These are phyloP conservation scores for Trichoderma sp. DNA, from an alignment of 2,329 filamentous ascomycete species.

Conservation along the genomic window DNA sequence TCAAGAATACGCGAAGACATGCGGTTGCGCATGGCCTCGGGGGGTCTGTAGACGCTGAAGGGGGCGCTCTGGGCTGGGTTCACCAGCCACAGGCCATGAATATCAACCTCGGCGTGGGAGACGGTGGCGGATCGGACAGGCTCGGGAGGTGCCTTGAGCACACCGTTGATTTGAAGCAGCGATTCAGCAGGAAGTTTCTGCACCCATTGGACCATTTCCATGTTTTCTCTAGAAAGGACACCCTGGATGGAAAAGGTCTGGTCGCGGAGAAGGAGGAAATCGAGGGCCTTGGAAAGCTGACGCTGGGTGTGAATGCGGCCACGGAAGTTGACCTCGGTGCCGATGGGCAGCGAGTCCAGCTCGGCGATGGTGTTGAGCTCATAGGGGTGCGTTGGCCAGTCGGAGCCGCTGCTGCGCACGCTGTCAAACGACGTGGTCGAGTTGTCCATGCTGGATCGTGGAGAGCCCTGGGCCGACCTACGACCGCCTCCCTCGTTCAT, in stretches of 20 bases:
- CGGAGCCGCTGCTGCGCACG: constrained; percentile 35
- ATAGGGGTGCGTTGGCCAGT: constrained; percentile 40
- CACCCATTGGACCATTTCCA: constrained; percentile 81
- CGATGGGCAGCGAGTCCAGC: constrained; percentile 37
- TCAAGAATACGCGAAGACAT: constrained; percentile 78
- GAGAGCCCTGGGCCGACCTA: constrained; percentile 25
- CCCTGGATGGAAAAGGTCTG: constrained; percentile 81
- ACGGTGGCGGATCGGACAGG: constrained; percentile 73
- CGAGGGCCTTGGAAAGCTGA: constrained; percentile 75
- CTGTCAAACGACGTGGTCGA: constrained; percentile 36
- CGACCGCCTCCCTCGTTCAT: constrained; percentile 36
- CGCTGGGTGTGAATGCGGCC: constrained; percentile 60
- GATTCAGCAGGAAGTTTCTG: constrained; percentile 78
- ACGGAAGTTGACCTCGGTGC: constrained; percentile 42
- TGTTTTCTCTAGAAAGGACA: constrained; percentile 57
- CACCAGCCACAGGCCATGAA: constrained; percentile 54
- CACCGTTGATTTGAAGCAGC: constrained; percentile 72
- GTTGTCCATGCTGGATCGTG: constrained; percentile 29
- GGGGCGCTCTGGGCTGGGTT: constrained; percentile 49
- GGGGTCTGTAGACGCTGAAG: constrained; percentile 59
- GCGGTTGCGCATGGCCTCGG: constrained; percentile 65
- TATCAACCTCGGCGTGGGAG: constrained; percentile 71
- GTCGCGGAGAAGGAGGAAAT: constrained; percentile 84
- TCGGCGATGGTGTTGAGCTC: constrained; percentile 40
- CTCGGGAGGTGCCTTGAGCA: constrained; percentile 69